Percentiles rank a stretch among this genome's conserved stretches.
Conservation (phyloP, 441 rosid genomes). For the Gossypium schwendimanii region DNA sequence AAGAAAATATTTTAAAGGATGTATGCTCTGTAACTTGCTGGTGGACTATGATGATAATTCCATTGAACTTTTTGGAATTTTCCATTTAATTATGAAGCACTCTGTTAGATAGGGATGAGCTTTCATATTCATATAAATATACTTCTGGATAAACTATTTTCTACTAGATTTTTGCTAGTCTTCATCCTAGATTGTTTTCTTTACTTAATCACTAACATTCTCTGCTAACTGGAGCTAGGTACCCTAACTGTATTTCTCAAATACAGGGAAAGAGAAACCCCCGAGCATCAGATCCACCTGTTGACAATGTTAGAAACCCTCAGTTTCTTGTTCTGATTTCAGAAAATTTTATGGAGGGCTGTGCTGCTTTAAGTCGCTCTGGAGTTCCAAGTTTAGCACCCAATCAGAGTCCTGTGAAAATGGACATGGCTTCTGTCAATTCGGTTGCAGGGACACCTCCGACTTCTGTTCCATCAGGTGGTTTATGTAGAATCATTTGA, state of each 20-base stretch:
- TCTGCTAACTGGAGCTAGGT: conserved; percentile 6
- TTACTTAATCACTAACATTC: neutral
- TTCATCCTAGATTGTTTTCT: neutral
- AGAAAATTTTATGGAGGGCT: conserved; percentile 86
- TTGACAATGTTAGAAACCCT: conserved; percentile 62
- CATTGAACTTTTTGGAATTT: neutral
- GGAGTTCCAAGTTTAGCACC: conserved; percentile 59
- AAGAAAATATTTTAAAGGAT: neutral
- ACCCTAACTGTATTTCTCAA: conserved; percentile 18
- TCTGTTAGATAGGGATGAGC: neutral
- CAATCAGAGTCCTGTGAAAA: conserved; percentile 69
- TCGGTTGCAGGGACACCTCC: conserved; percentile 61
- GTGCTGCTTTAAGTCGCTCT: conserved; percentile 71
- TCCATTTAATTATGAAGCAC: neutral
- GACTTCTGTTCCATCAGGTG: conserved; percentile 63
- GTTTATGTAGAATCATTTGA: conserved; percentile 13
- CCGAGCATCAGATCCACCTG: conserved; percentile 56
- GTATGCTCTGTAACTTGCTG: neutral
- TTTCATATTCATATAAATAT: conserved; percentile 2
- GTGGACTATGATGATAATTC: conserved; percentile 3
- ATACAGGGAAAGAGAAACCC: conserved; percentile 73
- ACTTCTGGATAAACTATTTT: neutral
- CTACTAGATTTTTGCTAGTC: neutral
- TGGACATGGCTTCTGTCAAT: conserved; percentile 67
- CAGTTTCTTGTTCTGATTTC: conserved; percentile 81